Evolutionary conservation across 495 filamentous ascomycete species (phyloP), one percentile per base, ranked within the genome.

Genomic region (Hyaloscypha hepaticicola): DNA sequence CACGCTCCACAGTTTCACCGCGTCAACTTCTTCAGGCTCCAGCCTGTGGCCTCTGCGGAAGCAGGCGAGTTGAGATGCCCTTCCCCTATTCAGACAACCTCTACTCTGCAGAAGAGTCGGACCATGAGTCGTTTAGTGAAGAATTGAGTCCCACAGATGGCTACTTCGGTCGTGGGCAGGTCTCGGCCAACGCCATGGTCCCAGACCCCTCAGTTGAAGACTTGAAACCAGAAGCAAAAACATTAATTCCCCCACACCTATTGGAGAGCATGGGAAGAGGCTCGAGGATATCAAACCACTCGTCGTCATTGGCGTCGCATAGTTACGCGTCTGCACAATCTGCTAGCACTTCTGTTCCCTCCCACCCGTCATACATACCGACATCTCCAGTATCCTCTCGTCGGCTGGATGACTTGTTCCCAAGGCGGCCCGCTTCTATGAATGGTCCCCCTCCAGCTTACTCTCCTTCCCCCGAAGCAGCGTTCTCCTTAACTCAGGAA

Each of bases 81-180:
- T 38, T 72, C 67, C 56, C 70, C 9, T 38, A 28, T 22, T 63
- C 67, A 29, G 63, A 66, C 22, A 64, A 66, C 55, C 58, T 72
- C 12, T 70, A 72, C 55, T 56, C 67, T 21, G 61, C 68, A 19
- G 62, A 68, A 3, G 67, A 69, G 51, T 60, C 62, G 4, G 70
- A 72, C 34, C 26, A n/a, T 8, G 65, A 68, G 31, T 72, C 70
- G 52, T 70, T 72, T 33, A 68, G 65, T 58, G 65, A 72, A 26
- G 67, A 72, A 31, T 48, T 72, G 3, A 68, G 58, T 48, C 70
- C 70, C 5, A 59, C 58, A 14, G 63, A 72, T 68, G 67, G 70
- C 26, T 72, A 70, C 55, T 70, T 72, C 63, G 31, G 65, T 49
- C 59, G 64, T 33, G 48, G 41, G 7, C 21, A 60, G 0, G 55